Conservation (phyloP, 1,284 basidiomycete species). For the Leccinum olivaceoglutinosum region DNA sequence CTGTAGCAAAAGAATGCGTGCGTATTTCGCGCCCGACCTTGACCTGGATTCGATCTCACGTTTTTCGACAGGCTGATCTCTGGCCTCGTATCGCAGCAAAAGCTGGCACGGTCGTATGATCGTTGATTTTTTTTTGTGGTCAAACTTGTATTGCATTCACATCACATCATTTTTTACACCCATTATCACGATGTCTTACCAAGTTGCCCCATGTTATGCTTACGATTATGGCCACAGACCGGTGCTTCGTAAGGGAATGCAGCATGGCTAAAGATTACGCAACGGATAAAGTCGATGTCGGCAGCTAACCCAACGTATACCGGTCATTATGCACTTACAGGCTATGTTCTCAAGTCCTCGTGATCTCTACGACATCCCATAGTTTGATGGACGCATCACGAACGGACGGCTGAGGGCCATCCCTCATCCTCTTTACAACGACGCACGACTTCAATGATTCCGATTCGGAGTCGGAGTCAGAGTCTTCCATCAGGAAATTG, state of each 20-base stretch:
- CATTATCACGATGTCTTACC: conserved; percentile 15
- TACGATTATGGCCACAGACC: conserved; percentile 18
- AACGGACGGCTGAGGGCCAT: conserved; percentile 19
- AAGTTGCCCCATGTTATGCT: conserved; percentile 16
- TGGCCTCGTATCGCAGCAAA: conserved; percentile 99
- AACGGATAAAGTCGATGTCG: not conserved
- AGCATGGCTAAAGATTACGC: not conserved
- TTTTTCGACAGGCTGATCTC: conserved; percentile 73
- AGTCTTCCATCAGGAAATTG: no score
- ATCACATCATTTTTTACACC: not conserved
- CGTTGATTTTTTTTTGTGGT: conserved; percentile 11
- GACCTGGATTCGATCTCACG: not conserved
- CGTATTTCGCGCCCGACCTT: conserved; percentile 28
- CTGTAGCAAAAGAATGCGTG: conserved; percentile 95
- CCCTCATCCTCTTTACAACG: conserved; percentile 13
- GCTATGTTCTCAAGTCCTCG: not conserved
- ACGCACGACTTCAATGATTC: no score
- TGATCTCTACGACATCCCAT: conserved; percentile 17
- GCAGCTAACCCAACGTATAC: not conserved
- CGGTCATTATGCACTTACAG: not conserved
- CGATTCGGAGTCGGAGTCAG: no score
- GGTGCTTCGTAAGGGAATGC: not conserved
- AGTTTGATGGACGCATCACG: conserved; percentile 26
- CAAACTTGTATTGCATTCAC: conserved; percentile 14
- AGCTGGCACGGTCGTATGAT: conserved; percentile 93